Base-by-base conservation (phyloP, 371 early-diverging fungal genomes). In the Coemansia sp. region DNA sequence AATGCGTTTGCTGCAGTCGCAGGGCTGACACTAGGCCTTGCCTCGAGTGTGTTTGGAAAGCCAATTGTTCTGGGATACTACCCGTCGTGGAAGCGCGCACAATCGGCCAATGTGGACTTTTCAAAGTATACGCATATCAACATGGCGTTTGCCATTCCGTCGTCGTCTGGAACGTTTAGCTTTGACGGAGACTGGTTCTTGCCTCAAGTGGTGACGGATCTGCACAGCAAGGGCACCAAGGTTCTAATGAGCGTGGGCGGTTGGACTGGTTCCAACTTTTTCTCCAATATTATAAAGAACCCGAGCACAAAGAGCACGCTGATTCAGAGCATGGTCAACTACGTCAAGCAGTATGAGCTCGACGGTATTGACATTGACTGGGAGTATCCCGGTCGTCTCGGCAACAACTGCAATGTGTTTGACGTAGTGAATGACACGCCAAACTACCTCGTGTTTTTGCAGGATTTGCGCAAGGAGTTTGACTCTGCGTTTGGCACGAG, bases 321-420 rank as follows among this genome's bases (percentile, higher is more conserved):
- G 50, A 86, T 90, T 62, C 79, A 86, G 13, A 82, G 81, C 81
- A 85, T 84, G 60, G 56, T 85, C 39, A 61, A 82, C 56, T 83
- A 80, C 50, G 82, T 86, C 27, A 59, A 78, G 24, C 56, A 76
- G 42, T 78, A 82, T 51, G 45, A 72, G 3, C 22, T 66, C 1
- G 81, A 81, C 18, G 81, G 81, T 8, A 58, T 83, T 10, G 84
- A 84, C 66, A 61, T 72, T 64, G 88, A 89, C 75, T 91, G 89
- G 90, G 91, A 92, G 69, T 91, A 88, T 62, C 92, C 92, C 16
- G 90, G 87, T 16, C 81, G 85, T 21, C 74, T 81, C 42, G 92
- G 89, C 21, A 80, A 86, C 45, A 84, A 81, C 1, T 88, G 91
- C 70, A 93, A 91, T 59, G 67, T 72, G 4, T 63, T 84, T 51